Conservation (phyloP, 192 early-diverging fungal species). For the Podila minutissima region DNA sequence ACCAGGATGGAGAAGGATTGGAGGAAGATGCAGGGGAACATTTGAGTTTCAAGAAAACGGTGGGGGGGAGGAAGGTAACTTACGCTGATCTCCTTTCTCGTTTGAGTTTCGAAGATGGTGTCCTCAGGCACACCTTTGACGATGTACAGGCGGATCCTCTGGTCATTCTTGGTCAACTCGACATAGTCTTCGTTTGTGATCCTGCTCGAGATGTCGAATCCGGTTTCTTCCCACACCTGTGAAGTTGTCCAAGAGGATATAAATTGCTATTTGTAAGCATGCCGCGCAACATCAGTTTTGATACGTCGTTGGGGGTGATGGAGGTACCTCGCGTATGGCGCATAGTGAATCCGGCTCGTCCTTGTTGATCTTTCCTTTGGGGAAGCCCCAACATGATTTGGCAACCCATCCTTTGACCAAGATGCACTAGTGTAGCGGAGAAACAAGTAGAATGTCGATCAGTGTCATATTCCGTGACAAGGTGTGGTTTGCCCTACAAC, state of each 20-base stretch:
- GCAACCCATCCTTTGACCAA: conserved; percentile 95
- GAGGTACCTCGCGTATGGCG: conserved; percentile 87
- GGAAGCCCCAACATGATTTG: conserved; percentile 95
- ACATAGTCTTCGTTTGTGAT: conserved; percentile 83
- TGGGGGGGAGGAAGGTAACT: conserved; percentile 5
- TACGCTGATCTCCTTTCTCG: conserved; percentile 96
- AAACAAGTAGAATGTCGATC: background rate
- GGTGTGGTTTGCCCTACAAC: background rate
- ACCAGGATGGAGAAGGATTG: background rate
- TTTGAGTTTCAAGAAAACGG: background rate
- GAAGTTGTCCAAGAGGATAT: background rate
- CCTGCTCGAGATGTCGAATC: conserved; percentile 83
- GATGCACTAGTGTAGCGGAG: conserved; percentile 59
- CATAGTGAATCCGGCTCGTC: conserved; percentile 89
- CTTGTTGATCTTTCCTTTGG: conserved; percentile 99
- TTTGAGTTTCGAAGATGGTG: conserved; percentile 83
- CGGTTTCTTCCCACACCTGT: conserved; percentile 93
- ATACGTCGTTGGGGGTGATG: background rate
- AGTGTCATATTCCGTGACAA: background rate
- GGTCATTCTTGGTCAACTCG: conserved; percentile 90
- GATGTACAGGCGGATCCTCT: conserved; percentile 92
- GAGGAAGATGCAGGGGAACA: background rate
- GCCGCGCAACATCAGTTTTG: too few relatives aligned
- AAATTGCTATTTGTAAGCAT: background rate
- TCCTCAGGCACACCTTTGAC: conserved; percentile 86